Evolutionary conservation across 768 basidiomycete species (phyloP).

Genomic region (Suillus placidus): DNA sequence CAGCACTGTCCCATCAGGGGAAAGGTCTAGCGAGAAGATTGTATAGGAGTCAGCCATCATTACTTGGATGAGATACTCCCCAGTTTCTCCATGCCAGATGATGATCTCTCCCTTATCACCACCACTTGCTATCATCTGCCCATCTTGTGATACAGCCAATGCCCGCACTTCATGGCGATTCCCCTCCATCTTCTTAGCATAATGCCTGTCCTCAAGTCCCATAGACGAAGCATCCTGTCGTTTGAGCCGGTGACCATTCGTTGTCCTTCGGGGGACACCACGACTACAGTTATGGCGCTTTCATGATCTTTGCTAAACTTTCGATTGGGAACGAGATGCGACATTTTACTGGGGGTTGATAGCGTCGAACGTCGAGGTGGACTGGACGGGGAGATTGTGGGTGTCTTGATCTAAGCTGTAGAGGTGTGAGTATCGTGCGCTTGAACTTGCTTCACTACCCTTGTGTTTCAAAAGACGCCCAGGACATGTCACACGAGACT

Average conservation of each 20-base stretch:
- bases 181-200: neutral
- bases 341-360: neutral
- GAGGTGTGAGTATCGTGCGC: neutral
- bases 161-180: neutral
- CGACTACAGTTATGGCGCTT: neutral
- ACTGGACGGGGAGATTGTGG: neutral
- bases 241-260: neutral
- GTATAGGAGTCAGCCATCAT: neutral
- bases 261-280: neutral
- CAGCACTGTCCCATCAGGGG: neutral
- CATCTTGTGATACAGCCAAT: neutral
- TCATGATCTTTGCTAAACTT: neutral
- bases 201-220: neutral
- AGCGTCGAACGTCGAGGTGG: neutral
- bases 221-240: neutral
- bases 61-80: neutral
- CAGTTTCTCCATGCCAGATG: slow-evolving; percentile 1
- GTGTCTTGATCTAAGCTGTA: neutral
- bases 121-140: neutral
- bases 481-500: neutral
- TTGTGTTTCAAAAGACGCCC: neutral
- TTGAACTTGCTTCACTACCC: too few species aligned
- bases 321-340: neutral
- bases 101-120: neutral
- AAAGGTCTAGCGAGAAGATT: neutral